A percentile compares a stretch with the other conserved stretches of the same genome.
phyloP scores from a whole-genome alignment of 2,329 filamentous ascomycete genomes.

The Metarhizium robertsii region DNA sequence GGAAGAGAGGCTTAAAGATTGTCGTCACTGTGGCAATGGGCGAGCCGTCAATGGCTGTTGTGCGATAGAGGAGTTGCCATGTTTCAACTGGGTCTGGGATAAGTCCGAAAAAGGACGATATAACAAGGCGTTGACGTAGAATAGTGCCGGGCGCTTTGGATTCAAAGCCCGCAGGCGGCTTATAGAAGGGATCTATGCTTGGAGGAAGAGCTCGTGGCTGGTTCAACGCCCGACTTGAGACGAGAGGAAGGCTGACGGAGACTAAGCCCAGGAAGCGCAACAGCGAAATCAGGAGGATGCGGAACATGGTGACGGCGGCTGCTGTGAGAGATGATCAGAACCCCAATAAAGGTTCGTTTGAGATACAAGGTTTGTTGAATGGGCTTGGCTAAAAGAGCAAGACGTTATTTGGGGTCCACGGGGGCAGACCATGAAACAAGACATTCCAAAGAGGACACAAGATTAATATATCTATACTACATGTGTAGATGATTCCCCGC shows the following conservation, averaged over 20 bases:
- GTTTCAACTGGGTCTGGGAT: neutral
- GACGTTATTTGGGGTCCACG: no score
- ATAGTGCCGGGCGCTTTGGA: conserved; percentile 12
- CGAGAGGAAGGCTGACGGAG: neutral
- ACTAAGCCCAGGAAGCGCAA: neutral
- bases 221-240: neutral
- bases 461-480: no score
- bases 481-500: no score
- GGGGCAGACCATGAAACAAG: no score
- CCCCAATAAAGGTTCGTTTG: no score
- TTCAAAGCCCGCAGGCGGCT: conserved; percentile 10
- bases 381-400: no score
- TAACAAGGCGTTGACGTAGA: conserved; percentile 10
- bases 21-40: conserved; percentile 28
- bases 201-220: neutral
- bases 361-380: no score
- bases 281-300: neutral
- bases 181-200: conserved; percentile 15
- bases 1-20: conserved; percentile 24
- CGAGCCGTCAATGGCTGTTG: conserved; percentile 23
- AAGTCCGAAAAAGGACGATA: conserved; percentile 7
- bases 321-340: neutral
- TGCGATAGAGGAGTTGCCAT: conserved; percentile 28
- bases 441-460: no score
- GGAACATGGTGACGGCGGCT: neutral